Conservation (phyloP, 768 basidiomycete species). For the Suillus variegatus region DNA sequence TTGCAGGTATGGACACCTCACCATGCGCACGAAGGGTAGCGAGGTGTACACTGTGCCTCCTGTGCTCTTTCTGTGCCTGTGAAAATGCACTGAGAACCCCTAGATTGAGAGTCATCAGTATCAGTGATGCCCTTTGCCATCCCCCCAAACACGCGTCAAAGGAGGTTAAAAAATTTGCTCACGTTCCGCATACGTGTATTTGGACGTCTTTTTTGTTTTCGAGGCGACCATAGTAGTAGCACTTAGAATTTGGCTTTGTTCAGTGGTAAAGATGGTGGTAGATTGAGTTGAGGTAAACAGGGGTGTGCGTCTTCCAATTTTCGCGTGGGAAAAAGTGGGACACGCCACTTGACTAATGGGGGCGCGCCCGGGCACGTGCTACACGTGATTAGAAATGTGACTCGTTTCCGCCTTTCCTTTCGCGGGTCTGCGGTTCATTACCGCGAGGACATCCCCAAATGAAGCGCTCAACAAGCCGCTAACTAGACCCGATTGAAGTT, state of each 20-base stretch:
- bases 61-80: slow-evolving; percentile 45
- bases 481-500: no score
- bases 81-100: slow-evolving; percentile 50
- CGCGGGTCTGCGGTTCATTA: no score
- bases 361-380: slow-evolving; percentile 5
- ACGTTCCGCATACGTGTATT: slow-evolving; percentile 45
- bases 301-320: slow-evolving; percentile 2
- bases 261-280: background rate
- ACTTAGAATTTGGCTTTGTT: background rate
- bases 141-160: background rate
- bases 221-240: slow-evolving; percentile 29
- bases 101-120: slow-evolving; percentile 19
- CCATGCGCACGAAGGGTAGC: slow-evolving; percentile 50
- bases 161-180: slow-evolving; percentile 19
- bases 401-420: no score
- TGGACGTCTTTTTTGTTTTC: slow-evolving; percentile 31
- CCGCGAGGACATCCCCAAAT: no score
- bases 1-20: slow-evolving; percentile 17
- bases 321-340: slow-evolving; percentile 1
- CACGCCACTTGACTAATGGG: slow-evolving; percentile 2
- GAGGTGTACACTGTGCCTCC: slow-evolving; percentile 44
- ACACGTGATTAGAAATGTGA: slow-evolving; percentile 2
- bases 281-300: slow-evolving; percentile 1
- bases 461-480: no score
- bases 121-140: slow-evolving; percentile 1